phyloP scores from a whole-genome alignment of 2,329 filamentous ascomycete genomes.

The Ceratocystis albifundus region DNA sequence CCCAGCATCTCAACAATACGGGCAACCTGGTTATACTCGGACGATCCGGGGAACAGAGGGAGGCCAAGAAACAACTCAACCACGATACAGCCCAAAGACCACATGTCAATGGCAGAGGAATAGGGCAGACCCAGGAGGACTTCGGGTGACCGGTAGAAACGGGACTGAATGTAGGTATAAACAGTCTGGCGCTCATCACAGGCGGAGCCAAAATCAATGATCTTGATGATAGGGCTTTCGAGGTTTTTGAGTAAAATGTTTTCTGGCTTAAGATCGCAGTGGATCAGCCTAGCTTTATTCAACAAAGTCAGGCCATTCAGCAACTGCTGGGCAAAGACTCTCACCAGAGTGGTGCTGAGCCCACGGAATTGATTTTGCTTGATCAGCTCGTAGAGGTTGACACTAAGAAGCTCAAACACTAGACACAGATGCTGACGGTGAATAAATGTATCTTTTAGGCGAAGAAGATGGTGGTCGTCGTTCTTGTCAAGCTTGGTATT shows the following conservation, averaged over 20 bases:
- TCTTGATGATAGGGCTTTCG: constrained; percentile 98
- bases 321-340: constrained; percentile 93
- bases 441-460: constrained; percentile 95
- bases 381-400: constrained; percentile 96
- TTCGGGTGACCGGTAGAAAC: constrained; percentile 95
- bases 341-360: constrained; percentile 87
- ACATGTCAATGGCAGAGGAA: constrained; percentile 98
- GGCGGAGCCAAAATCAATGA: constrained; percentile 97
- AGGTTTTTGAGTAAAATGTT: constrained; percentile 97
- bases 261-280: constrained; percentile 96
- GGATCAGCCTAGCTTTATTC: constrained; percentile 92
- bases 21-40: constrained; percentile 96
- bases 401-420: constrained; percentile 90
- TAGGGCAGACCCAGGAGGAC: constrained; percentile 92
- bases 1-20: constrained; percentile 97
- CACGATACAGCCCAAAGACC: constrained; percentile 96
- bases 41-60: constrained; percentile 90
- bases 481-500: constrained; percentile 99
- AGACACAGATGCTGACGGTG: constrained; percentile 93
- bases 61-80: constrained; percentile 89
- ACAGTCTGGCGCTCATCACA: constrained; percentile 98
- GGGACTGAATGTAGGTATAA: constrained; percentile 97
- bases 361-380: constrained; percentile 99
- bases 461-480: constrained; percentile 89
- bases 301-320: constrained; percentile 83